Conservation (phyloP, 169 alveolate species). For the Plasmodium vinckei region DNA sequence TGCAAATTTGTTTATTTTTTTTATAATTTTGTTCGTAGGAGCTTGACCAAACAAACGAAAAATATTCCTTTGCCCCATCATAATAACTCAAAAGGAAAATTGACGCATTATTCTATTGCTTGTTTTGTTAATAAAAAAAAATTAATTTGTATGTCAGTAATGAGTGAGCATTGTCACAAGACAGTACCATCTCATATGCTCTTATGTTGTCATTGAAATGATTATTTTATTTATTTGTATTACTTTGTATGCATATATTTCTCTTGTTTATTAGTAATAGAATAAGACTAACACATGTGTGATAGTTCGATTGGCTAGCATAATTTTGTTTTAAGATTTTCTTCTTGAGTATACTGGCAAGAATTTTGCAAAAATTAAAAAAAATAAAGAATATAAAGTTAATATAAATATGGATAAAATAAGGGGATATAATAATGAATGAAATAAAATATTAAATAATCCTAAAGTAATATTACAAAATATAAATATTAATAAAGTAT, state of each 20-base stretch:
- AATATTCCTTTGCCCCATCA: too few relatives aligned
- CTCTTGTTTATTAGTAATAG: not conserved
- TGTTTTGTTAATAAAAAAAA: too few relatives aligned
- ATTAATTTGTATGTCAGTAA: too few relatives aligned
- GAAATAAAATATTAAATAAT: conserved; percentile 37
- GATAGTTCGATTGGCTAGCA: too few relatives aligned
- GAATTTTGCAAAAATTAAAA: conserved; percentile 12
- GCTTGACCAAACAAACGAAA: too few relatives aligned
- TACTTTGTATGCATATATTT: not conserved
- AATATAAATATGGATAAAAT: conserved; percentile 21
- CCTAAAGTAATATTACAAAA: conserved; percentile 55
- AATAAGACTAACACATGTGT: not conserved
- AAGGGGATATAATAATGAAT: conserved; percentile 36
- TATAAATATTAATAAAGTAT: conserved; percentile 20
- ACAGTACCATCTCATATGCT: too few relatives aligned
- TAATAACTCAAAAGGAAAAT: too few relatives aligned
- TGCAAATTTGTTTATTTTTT: too few relatives aligned
- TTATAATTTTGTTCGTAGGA: too few relatives aligned
- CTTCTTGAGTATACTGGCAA: conserved; percentile 1
- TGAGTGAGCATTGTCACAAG: too few relatives aligned
- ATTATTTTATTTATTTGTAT: not conserved
- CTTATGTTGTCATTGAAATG: too few relatives aligned
- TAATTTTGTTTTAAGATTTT: not conserved
- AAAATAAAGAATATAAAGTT: conserved; percentile 5
- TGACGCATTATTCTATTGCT: too few relatives aligned